Evolutionary conservation across 331 rosid genomes (phyloP).

Genomic region (Pyrus hybrid): DNA sequence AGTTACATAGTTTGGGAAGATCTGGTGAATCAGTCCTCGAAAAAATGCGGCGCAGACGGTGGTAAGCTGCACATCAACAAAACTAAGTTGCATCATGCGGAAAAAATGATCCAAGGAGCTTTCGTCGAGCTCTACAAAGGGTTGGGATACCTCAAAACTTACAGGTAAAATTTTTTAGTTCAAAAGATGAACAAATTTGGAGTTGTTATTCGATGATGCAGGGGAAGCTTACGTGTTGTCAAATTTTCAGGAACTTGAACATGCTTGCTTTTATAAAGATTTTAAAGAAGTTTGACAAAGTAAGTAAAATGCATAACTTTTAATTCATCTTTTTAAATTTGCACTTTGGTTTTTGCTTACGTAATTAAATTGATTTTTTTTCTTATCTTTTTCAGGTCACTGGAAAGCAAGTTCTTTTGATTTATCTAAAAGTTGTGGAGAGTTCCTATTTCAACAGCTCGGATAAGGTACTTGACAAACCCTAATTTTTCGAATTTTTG

Average conservation of each 20-base stretch:
- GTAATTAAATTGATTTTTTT: background rate
- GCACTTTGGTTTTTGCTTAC: constrained; percentile 2
- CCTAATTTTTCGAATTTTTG: background rate
- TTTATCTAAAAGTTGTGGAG: constrained; percentile 89
- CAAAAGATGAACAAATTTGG: too few relatives aligned
- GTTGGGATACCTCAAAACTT: constrained; percentile 78
- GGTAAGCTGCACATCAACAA: constrained; percentile 60
- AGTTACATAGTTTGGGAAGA: constrained; percentile 78
- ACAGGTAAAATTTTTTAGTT: constrained; percentile 37
- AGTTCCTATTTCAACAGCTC: constrained; percentile 93
- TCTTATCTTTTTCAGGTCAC: constrained; percentile 55
- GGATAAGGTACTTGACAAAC: constrained; percentile 57
- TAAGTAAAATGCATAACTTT: constrained; percentile 20
- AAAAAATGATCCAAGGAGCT: constrained; percentile 90
- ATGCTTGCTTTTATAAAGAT: constrained; percentile 90
- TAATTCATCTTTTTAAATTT: background rate
- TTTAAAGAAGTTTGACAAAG: constrained; percentile 95
- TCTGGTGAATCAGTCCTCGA: constrained; percentile 70
- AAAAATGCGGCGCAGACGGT: constrained; percentile 54
- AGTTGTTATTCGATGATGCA: background rate
- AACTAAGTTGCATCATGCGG: constrained; percentile 77
- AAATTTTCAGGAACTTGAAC: constrained; percentile 74
- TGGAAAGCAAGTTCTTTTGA: constrained; percentile 75
- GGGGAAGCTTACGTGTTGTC: constrained; percentile 7
- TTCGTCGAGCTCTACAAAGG: constrained; percentile 91